These are phyloP conservation scores for Sclerotinia spermophila DNA, from an alignment of 2,329 filamentous ascomycete species.

Conservation along the genomic window DNA sequence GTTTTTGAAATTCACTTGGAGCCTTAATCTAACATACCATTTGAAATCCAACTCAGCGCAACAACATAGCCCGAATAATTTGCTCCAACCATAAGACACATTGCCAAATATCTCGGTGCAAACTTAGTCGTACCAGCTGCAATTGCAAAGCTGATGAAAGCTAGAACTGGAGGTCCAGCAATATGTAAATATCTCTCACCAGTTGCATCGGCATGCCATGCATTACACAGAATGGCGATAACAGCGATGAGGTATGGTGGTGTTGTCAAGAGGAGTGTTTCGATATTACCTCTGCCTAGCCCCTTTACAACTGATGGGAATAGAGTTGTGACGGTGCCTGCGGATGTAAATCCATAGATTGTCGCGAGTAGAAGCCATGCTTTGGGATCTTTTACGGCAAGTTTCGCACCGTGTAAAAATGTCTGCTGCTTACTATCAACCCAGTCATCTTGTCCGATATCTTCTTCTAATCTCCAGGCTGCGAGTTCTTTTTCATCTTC, in stretches of 20 bases:
- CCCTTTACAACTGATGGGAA: constrained; percentile 26
- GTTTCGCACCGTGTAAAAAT: constrained; percentile 13
- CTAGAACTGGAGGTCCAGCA: constrained; percentile 22
- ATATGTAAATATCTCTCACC: constrained; percentile 25
- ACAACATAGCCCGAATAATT: constrained; percentile 40
- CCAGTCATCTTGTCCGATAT: constrained; percentile 19
- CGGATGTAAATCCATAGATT: constrained; percentile 19
- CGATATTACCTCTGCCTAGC: not conserved
- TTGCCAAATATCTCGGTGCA: constrained; percentile 26
- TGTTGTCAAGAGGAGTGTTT: constrained; percentile 18
- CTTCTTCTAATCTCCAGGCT: constrained; percentile 20
- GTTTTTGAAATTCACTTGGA: not conserved
- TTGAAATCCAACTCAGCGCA: constrained; percentile 67
- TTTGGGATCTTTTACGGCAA: constrained; percentile 13
- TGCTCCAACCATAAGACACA: constrained; percentile 15
- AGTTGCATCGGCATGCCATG: constrained; percentile 21
- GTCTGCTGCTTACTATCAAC: constrained; percentile 16
- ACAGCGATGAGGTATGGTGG: constrained; percentile 29
- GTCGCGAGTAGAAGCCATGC: constrained; percentile 16
- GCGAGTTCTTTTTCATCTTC: constrained; percentile 46
- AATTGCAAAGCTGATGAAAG: constrained; percentile 25
- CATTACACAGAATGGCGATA: constrained; percentile 20
- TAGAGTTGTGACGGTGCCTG: constrained; percentile 33
- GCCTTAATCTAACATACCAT: constrained; percentile 34
- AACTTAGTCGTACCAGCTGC: constrained; percentile 21